phyloP scores from a whole-genome alignment of 169 alveolate species.

The Plasmodium coatneyi region DNA sequence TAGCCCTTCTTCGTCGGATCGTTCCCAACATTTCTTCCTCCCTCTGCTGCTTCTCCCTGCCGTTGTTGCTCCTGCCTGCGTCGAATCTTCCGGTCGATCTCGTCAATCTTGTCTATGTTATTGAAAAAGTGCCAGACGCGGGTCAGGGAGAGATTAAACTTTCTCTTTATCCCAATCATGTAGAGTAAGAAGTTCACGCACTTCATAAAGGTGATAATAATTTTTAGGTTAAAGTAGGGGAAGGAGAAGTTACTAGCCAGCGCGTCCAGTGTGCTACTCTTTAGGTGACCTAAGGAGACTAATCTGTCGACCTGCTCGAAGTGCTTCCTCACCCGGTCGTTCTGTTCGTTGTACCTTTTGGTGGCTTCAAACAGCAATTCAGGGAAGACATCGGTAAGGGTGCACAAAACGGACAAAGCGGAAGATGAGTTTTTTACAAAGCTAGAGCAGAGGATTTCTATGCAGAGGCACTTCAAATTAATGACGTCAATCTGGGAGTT shows the following conservation, averaged over 20 bases:
- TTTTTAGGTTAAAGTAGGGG: conserved; percentile 44
- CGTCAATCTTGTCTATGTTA: conserved; percentile 47
- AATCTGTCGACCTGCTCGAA: conserved; percentile 35
- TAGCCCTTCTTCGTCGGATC: neutral
- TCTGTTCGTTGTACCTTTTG: conserved; percentile 28
- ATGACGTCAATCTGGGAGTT: conserved; percentile 40
- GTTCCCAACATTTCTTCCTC: neutral
- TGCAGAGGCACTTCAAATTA: conserved; percentile 64
- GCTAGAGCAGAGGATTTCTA: conserved; percentile 64
- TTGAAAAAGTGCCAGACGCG: conserved; percentile 68
- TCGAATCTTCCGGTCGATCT: conserved; percentile 14
- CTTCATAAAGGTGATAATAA: conserved; percentile 71
- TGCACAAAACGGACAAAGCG: conserved; percentile 61
- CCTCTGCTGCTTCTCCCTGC: neutral
- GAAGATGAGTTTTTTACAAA: conserved; percentile 75
- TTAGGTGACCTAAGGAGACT: conserved; percentile 14
- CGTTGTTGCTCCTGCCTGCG: neutral
- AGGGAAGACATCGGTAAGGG: conserved; percentile 55
- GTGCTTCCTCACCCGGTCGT: conserved; percentile 17
- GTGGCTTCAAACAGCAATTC: conserved; percentile 18
- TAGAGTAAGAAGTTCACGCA: conserved; percentile 46
- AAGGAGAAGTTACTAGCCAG: neutral
- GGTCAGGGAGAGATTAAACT: conserved; percentile 55
- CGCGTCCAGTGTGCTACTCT: neutral
- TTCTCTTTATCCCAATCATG: conserved; percentile 72